phyloP scores from a whole-genome alignment of 2,329 filamentous ascomycete species.

The Stemphylium beticola region DNA sequence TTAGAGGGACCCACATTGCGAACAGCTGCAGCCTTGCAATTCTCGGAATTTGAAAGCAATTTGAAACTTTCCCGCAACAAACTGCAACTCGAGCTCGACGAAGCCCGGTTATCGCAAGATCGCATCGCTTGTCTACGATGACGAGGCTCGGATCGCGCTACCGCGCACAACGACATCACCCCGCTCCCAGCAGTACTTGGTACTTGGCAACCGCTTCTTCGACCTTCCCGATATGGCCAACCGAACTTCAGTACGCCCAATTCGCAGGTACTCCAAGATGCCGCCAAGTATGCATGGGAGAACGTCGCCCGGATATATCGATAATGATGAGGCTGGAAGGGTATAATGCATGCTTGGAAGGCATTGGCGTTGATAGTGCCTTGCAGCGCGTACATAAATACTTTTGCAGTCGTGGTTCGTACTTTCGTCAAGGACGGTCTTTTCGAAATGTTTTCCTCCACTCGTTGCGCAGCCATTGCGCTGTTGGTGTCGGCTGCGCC shows the following conservation, averaged over 20 bases:
- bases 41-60: background rate
- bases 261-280: constrained; percentile 1
- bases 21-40: too few species aligned
- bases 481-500: constrained; percentile 13
- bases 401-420: background rate
- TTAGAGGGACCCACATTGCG: too few species aligned
- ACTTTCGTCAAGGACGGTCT: background rate
- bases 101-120: background rate
- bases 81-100: background rate
- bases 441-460: constrained; percentile 7
- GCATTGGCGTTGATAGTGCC: constrained; percentile 1
- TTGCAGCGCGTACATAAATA: constrained; percentile 4
- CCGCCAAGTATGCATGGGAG: background rate
- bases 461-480: constrained; percentile 3
- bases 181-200: constrained; percentile 7
- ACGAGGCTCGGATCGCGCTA: constrained; percentile 4
- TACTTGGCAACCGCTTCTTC: constrained; percentile 2
- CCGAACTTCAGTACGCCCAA: background rate
- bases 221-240: constrained; percentile 8
- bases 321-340: constrained; percentile 1
- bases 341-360: constrained; percentile 1
- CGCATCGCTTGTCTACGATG: background rate
- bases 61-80: background rate
- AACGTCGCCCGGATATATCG: background rate
- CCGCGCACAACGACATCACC: constrained; percentile 1